Percentiles rank a stretch among this genome's conserved stretches.
Evolutionary conservation across 148 eudicot genomes (phyloP).

Genomic region (Camellia lanceoleosa): DNA sequence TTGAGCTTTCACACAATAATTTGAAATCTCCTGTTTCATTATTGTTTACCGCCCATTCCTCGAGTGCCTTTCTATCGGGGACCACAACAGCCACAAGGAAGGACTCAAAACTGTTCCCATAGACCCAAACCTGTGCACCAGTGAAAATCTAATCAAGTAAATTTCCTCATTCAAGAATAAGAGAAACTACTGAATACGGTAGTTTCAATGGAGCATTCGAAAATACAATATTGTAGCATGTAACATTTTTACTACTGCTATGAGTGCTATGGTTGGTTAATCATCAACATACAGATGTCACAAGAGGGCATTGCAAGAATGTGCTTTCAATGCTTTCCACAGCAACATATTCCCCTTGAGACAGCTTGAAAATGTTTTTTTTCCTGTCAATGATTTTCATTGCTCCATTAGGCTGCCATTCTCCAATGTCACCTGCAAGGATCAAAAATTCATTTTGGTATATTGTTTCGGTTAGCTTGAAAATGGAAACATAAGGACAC

Average conservation of each 20-base stretch:
- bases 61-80: constrained; percentile 76
- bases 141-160: not conserved
- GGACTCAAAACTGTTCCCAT: constrained; percentile 93
- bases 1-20: constrained; percentile 54
- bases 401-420: constrained; percentile 86
- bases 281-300: constrained; percentile 57
- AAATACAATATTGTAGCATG: not conserved
- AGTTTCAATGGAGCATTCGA: no score
- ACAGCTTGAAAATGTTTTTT: constrained; percentile 93
- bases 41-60: constrained; percentile 74
- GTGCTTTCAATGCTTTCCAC: constrained; percentile 80
- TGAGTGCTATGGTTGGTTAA: not conserved
- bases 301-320: constrained; percentile 70
- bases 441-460: no score
- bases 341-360: constrained; percentile 97
- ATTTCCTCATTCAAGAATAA: not conserved
- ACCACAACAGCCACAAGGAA: constrained; percentile 90
- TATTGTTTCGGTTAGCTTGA: no score
- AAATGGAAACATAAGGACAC: no score
- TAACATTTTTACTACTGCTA: not conserved
- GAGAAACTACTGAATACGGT: not conserved
- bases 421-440: constrained; percentile 87
- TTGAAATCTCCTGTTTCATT: constrained; percentile 46
- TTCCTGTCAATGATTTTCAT: constrained; percentile 95
- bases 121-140: constrained; percentile 74